Evolutionary conservation across 768 basidiomycete genomes (phyloP), one percentile per base, ranked within the genome.

Genomic region (Mycena vulgaris): DNA sequence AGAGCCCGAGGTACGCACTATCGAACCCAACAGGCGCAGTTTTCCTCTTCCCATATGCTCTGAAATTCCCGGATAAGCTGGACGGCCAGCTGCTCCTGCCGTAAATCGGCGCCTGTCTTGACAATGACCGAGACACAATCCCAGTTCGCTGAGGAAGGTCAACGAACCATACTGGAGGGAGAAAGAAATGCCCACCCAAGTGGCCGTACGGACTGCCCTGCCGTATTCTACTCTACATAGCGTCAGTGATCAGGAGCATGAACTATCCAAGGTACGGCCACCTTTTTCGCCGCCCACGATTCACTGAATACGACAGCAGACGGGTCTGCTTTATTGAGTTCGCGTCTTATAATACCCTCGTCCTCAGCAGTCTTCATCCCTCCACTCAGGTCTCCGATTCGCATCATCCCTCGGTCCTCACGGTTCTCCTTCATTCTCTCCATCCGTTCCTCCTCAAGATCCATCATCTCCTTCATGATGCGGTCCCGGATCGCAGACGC

Each of bases 401-500:
- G 83, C 74, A 93, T 85, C 74, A 92, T 89, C 25, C 90, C 86
- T 68, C 94, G 92, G 56, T 88, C 89, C 71, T 93, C 92, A 16
- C 83, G 80, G 70, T 86, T 87, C 74, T 90, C 90, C 66, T 88
- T 87, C 97, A 97, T 98, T 23, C 96, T 89, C 68, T 93, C 90
- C 92, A 99, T 97, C 28, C 98, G 89, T 79, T 99, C 96, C 78
- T 99, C 97, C 81, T 99, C 98, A 30, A 99, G 84, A 27, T 95
- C 87, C 71, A 98, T 85, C 98, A 99, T 99, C 85, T 99, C 98
- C 74, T 93, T 90, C 98, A 99, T 99, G 70, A 99, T 99, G 25
- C 96, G 88, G 74, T 96, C 93, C 19, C 95, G 89, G 74, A 99
- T 99, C 1, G 93, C 93, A 0, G 93, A 87, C 5, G 97, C 97